These are phyloP conservation scores for Sextonia rubra DNA, from an alignment of 164 flowering plant species.

Conservation along the genomic window DNA sequence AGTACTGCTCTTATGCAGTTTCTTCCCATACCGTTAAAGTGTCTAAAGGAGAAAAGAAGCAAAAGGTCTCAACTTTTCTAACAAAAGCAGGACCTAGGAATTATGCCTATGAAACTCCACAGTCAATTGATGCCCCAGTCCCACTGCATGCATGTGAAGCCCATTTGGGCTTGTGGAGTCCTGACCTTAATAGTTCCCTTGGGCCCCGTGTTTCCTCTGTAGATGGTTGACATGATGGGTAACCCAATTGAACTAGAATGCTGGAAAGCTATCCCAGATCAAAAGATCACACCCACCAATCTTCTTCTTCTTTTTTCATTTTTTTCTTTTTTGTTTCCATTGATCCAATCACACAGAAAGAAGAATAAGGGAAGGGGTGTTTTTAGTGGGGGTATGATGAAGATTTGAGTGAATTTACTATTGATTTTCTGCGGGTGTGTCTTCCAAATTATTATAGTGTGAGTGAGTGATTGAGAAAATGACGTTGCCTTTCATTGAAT, in stretches of 20 bases:
- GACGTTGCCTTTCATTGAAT: not conserved
- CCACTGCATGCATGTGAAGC: not conserved
- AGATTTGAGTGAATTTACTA: too few relatives aligned
- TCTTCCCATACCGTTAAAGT: slow-evolving; percentile 1
- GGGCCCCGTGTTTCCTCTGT: too few relatives aligned
- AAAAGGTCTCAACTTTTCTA: not conserved
- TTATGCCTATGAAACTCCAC: not conserved
- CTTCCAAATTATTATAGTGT: too few relatives aligned
- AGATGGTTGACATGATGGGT: too few relatives aligned
- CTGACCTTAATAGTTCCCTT: not conserved
- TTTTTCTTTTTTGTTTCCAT: too few relatives aligned
- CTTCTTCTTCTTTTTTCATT: too few relatives aligned
- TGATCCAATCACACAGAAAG: too few relatives aligned
- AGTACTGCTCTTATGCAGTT: not conserved
- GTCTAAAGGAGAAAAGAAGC: not conserved
- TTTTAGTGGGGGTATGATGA: too few relatives aligned
- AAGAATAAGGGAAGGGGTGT: too few relatives aligned
- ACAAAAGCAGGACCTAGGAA: not conserved
- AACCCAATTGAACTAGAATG: too few relatives aligned
- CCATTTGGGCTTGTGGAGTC: not conserved
- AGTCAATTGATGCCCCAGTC: not conserved
- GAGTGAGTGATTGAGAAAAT: too few relatives aligned
- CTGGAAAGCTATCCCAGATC: too few relatives aligned
- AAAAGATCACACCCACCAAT: not conserved
- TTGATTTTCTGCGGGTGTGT: not conserved